Conservation (phyloP, 495 filamentous ascomycete genomes). For the Penicillium lividum region DNA sequence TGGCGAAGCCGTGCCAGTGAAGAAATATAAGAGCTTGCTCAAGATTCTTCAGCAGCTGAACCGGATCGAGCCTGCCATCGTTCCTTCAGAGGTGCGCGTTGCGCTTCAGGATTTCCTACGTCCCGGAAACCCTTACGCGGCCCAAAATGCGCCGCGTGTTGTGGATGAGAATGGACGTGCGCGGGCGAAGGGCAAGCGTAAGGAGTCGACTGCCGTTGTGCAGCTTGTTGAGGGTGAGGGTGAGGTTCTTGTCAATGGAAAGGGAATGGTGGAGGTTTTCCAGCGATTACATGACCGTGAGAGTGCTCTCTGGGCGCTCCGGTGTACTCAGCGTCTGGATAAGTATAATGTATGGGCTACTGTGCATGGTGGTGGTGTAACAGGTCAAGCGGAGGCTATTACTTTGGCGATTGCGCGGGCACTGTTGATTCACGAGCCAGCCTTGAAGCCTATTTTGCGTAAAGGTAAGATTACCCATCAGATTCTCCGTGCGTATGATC, state of each 20-base stretch:
- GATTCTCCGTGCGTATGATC: conserved; percentile 21
- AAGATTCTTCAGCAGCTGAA: conserved; percentile 77
- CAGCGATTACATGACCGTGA: conserved; percentile 90
- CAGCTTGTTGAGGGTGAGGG: conserved; percentile 90
- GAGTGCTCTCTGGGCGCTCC: conserved; percentile 88
- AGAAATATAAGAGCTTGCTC: conserved; percentile 76
- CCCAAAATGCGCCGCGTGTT: conserved; percentile 51
- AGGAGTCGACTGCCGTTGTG: conserved; percentile 79
- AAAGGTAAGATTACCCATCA: conserved; percentile 66
- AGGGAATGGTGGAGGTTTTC: conserved; percentile 74
- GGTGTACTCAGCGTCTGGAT: conserved; percentile 77
- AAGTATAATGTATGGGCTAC: conserved; percentile 96
- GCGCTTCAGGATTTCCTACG: conserved; percentile 72
- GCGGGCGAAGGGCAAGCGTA: conserved; percentile 77
- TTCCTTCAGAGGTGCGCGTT: conserved; percentile 64
- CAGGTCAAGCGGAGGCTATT: conserved; percentile 93
- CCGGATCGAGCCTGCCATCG: conserved; percentile 76
- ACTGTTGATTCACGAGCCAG: conserved; percentile 85
- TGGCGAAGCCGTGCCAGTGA: conserved; percentile 74
- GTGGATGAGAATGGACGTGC: conserved; percentile 77
- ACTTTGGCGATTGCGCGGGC: conserved; percentile 91
- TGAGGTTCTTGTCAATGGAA: conserved; percentile 86
- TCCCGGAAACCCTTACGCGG: conserved; percentile 68
- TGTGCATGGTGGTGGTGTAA: conserved; percentile 82
- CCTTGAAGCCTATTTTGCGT: conserved; percentile 80